Percentiles rank a stretch among this genome's conserved stretches.
Conservation (phyloP, 1,284 basidiomycete species). For the Psilocybe mexicana region DNA sequence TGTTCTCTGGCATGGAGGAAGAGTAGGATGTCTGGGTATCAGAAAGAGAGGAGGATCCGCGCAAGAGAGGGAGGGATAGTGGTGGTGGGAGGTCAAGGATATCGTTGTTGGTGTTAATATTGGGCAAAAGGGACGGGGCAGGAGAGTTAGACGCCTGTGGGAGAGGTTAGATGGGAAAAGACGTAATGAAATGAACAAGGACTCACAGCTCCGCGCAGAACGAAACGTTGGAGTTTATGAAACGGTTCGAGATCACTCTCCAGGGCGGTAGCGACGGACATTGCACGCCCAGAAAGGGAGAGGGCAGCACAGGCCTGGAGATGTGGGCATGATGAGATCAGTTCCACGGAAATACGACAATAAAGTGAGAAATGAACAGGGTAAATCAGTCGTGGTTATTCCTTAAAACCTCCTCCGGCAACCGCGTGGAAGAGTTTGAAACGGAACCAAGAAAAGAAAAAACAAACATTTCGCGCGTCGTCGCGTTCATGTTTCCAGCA, state of each 20-base stretch:
- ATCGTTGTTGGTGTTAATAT: conserved; percentile 4
- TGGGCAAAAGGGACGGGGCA: conserved; percentile 23
- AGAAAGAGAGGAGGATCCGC: conserved; percentile 41
- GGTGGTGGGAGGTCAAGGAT: conserved; percentile 23
- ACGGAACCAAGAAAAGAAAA: neutral
- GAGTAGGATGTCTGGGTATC: conserved; percentile 25
- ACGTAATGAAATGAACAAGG: conserved; percentile 16
- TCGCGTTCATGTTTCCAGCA: conserved; percentile 4
- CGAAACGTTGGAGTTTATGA: conserved; percentile 50
- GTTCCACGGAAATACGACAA: conserved; percentile 14
- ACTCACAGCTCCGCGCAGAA: conserved; percentile 30
- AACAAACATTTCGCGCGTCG: conserved; percentile 2
- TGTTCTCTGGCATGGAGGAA: conserved; percentile 21
- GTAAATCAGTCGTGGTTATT: conserved; percentile 20
- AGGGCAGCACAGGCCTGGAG: conserved; percentile 56
- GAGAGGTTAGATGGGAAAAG: conserved; percentile 16
- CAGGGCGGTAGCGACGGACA: conserved; percentile 54
- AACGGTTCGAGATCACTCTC: conserved; percentile 62
- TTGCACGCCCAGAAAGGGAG: conserved; percentile 44
- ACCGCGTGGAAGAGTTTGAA: conserved; percentile 26
- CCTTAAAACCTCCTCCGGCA: conserved; percentile 27
- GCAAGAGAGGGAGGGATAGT: conserved; percentile 17
- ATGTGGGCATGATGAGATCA: conserved; percentile 18
- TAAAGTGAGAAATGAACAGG: conserved; percentile 21
- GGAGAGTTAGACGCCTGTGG: conserved; percentile 20